These are phyloP conservation scores for Xanthoconium separans DNA, from an alignment of 1,284 basidiomycete genomes.

Conservation along the genomic window DNA sequence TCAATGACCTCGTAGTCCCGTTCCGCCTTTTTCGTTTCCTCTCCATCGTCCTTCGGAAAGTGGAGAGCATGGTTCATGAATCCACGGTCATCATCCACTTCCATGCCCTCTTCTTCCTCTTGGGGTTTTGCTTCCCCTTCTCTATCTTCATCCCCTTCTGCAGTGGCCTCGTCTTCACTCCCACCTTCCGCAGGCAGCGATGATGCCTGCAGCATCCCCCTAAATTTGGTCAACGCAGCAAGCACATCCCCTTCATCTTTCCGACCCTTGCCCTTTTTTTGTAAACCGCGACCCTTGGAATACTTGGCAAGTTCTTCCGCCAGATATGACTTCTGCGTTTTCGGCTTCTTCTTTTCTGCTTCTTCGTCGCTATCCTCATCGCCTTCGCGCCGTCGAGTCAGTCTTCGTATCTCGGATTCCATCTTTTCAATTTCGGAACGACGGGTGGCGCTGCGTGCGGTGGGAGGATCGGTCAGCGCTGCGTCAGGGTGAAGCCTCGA, in stretches of 20 bases:
- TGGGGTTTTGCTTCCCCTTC: conserved; percentile 16
- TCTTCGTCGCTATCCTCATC: conserved; percentile 63
- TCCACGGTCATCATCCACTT: conserved; percentile 79
- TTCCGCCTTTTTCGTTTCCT: conserved; percentile 79
- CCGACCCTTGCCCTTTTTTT: conserved; percentile 49
- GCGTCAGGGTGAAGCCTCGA: neutral
- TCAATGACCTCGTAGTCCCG: conserved; percentile 90
- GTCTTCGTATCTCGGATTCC: conserved; percentile 82
- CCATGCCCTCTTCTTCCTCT: conserved; percentile 55
- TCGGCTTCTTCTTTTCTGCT: conserved; percentile 53
- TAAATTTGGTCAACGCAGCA: conserved; percentile 69
- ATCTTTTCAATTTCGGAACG: conserved; percentile 83
- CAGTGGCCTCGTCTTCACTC: conserved; percentile 30
- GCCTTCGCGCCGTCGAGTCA: conserved; percentile 53
- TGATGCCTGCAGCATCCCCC: conserved; percentile 60
- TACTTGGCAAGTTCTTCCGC: conserved; percentile 83
- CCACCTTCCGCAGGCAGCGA: conserved; percentile 31
- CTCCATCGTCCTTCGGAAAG: conserved; percentile 77
- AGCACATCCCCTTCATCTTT: conserved; percentile 80
- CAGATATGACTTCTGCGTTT: conserved; percentile 68
- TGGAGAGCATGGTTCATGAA: conserved; percentile 77
- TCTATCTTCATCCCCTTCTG: conserved; percentile 18
- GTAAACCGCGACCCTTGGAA: conserved; percentile 58
- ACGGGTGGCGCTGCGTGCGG: conserved; percentile 53
- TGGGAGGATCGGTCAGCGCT: conserved; percentile 4